Evolutionary conservation across 1,284 basidiomycete genomes (phyloP), one percentile per base, ranked within the genome.

Genomic region (Apiotrichum montevideense): DNA sequence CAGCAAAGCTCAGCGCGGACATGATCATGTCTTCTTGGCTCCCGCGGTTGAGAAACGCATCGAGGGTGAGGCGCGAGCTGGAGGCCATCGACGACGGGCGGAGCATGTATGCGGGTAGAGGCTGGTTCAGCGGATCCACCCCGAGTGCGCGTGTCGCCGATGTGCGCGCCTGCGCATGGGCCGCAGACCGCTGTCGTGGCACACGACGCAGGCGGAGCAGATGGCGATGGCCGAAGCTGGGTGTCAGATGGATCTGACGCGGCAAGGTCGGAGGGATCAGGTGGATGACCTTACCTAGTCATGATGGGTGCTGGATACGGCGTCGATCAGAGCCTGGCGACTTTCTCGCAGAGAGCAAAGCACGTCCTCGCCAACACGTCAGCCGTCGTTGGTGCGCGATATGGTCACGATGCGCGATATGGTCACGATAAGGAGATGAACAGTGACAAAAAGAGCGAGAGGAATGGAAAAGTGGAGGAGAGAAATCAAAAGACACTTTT

Each of bases 1-100:
- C 54, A 10, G 65, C 69, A 57, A 53, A 54, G 42, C n/a, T 48
- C 11, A 57, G n/a, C n/a, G 50, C 46, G 15, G 46, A 50, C 43
- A 46, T 42, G 5, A 55, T 48, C 47, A 39, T 10, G 11, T 43
- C 47, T 33, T 57, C 46, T 29, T 11, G 47, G 33, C 13, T 49
- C 9, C 11, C 35, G 33, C 35, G 14, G 52, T 44, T 42, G 11
- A 63, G 49, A 32, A 60, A 60, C 5, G 54, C 52, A 35, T 70
- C 68, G 48, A 70, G 65, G 0, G 66, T 69, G 35, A 63, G 43
- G 14, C 55, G 56, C 5, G 66, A 68, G 15, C 61, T 62, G 7
- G 69, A 63, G 5, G 69, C 64, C 6, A 65, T 32, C 4, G 61
- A 45, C 3, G 63, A 62, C 5, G 63, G 34, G 3, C 52, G 41